Evolutionary conservation across 352 stramenopile genomes (phyloP).

Genomic region (Phytopythium boreale): DNA sequence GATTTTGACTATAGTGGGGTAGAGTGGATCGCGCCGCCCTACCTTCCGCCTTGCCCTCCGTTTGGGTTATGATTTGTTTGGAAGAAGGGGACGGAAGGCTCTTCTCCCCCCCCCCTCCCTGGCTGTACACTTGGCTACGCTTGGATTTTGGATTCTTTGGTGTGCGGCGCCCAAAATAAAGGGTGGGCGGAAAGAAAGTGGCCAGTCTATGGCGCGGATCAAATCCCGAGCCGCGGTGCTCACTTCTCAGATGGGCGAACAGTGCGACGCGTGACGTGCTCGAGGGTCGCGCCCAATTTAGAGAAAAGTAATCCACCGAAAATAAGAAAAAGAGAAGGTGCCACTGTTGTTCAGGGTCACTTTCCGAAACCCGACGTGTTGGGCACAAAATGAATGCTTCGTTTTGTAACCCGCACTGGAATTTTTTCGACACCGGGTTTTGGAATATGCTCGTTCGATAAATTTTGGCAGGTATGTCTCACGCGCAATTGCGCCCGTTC

Average conservation of each 20-base stretch:
- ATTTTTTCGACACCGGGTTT: neutral
- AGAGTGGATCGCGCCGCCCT: neutral
- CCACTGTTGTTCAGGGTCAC: neutral
- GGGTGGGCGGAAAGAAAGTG: neutral
- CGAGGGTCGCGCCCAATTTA: neutral
- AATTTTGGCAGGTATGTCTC: neutral
- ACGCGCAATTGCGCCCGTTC: slow-evolving; percentile 2
- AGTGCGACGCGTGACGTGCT: too few species aligned
- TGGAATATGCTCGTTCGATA: neutral
- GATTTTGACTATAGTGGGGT: neutral
- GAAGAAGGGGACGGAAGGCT: neutral
- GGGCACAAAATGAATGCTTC: neutral
- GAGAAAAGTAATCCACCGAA: neutral
- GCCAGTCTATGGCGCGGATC: neutral
- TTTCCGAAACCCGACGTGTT: neutral
- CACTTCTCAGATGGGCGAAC: too few species aligned
- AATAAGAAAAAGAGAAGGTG: neutral
- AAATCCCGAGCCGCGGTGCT: neutral
- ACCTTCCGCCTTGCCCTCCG: too few species aligned
- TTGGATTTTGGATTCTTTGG: neutral
- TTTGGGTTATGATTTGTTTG: neutral
- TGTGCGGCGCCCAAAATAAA: neutral
- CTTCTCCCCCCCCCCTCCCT: neutral
- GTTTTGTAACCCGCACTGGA: neutral
- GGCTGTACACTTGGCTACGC: neutral